Evolutionary conservation across 1,139 yeast species (phyloP).

Genomic region (Hansenula lynferdii): DNA sequence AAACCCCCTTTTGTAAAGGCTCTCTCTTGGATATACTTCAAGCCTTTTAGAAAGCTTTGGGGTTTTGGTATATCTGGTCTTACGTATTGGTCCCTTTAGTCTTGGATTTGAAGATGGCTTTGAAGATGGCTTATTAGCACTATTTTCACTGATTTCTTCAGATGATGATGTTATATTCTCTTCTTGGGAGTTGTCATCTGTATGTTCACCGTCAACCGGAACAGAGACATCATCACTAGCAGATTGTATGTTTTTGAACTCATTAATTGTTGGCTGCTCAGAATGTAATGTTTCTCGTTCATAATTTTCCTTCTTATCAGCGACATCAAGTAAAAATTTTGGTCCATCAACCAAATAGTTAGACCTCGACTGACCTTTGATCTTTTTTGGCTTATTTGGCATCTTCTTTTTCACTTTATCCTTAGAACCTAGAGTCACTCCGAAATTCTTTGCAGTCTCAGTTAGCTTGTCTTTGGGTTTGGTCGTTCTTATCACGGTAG

Average conservation of each 20-base stretch:
- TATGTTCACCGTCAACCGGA: too few species aligned
- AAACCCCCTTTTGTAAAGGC: constrained; percentile 6
- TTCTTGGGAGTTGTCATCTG: too few species aligned
- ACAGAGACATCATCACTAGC: too few species aligned
- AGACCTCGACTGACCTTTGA: constrained; percentile 2
- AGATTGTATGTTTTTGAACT: too few species aligned
- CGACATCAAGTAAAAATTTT: background rate
- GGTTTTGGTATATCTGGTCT: too few species aligned
- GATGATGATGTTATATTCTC: too few species aligned
- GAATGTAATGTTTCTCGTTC: background rate
- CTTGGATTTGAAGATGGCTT: too few species aligned
- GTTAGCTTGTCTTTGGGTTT: background rate
- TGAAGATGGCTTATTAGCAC: too few species aligned
- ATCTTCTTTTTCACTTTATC: background rate
- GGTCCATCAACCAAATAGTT: constrained; percentile 5
- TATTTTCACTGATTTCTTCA: too few species aligned
- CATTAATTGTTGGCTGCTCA: too few species aligned
- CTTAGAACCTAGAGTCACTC: background rate
- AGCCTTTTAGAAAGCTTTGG: background rate
- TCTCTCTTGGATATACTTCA: constrained; percentile 1
- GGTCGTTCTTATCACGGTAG: too few species aligned
- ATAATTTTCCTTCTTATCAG: background rate
- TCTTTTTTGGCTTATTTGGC: constrained; percentile 5
- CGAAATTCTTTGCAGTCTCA: background rate
- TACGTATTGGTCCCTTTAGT: too few species aligned